A percentile compares a stretch with the other conserved stretches of the same genome.
Evolutionary conservation across 306 rosid species (phyloP).

Genomic region (Astragalus glycyphyllos): DNA sequence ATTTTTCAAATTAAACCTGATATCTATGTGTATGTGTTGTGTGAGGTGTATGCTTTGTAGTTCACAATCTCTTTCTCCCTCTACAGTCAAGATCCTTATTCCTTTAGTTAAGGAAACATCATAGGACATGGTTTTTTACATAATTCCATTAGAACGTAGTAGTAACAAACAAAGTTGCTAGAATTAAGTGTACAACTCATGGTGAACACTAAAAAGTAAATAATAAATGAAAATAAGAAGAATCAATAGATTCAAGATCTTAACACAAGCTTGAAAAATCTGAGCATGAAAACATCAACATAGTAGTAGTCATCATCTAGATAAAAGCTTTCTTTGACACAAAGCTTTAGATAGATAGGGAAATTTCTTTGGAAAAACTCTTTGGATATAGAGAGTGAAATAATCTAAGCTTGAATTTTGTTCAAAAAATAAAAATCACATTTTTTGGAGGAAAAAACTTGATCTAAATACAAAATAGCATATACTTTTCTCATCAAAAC

Average conservation of each 20-base stretch:
- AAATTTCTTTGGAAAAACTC: background rate
- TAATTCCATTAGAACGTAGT: background rate
- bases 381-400: background rate
- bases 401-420: slow-evolving; percentile 23
- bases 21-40: too few relatives aligned
- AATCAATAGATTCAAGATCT: slow-evolving; percentile 7
- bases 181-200: background rate
- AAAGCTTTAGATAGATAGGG: background rate
- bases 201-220: background rate
- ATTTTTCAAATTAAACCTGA: too few relatives aligned
- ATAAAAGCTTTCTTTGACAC: background rate
- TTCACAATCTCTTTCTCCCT: background rate
- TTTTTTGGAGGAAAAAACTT: too few relatives aligned
- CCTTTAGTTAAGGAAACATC: slow-evolving; percentile 13
- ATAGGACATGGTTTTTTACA: background rate
- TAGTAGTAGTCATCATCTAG: background rate
- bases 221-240: background rate
- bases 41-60: too few relatives aligned
- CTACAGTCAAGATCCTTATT: background rate
- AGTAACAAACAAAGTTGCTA: background rate
- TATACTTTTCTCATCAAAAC: too few relatives aligned
- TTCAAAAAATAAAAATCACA: background rate
- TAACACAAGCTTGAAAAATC: slow-evolving; percentile 22
- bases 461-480: too few relatives aligned
- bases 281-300: background rate